These are phyloP conservation scores for Glomus cerebriforme DNA, from an alignment of 192 early-diverging fungal species.

Conservation along the genomic window DNA sequence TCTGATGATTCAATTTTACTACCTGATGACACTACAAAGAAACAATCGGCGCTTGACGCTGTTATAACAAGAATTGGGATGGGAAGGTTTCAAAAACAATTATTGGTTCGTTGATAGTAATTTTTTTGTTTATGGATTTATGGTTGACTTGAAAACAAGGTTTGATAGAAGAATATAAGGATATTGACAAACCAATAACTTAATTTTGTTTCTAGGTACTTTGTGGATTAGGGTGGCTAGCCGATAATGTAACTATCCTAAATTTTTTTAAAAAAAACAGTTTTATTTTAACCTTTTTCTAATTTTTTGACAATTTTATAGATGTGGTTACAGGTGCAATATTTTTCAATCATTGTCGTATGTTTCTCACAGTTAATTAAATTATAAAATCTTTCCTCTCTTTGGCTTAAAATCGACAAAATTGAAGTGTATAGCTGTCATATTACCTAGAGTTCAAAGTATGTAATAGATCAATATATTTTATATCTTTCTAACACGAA, in stretches of 20 bases:
- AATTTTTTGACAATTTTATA: slow-evolving; percentile 33
- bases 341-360: background rate
- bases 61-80: slow-evolving; percentile 73
- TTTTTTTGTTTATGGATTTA: background rate
- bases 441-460: slow-evolving; percentile 75
- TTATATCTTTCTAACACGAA: background rate
- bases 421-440: slow-evolving; percentile 64
- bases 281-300: background rate
- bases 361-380: background rate
- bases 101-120: slow-evolving; percentile 44
- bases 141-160: background rate
- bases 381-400: too few relatives aligned
- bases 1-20: background rate
- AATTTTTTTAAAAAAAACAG: background rate
- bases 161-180: background rate
- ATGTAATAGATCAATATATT: slow-evolving; percentile 16
- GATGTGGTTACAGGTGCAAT: slow-evolving; percentile 63
- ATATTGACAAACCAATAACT: background rate
- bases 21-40: background rate
- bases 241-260: slow-evolving; percentile 79
- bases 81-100: slow-evolving; percentile 67
- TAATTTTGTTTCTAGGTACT: slow-evolving; percentile 46
- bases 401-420: too few relatives aligned
- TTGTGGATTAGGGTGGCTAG: slow-evolving; percentile 85
- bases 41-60: slow-evolving; percentile 46